These are phyloP conservation scores for Apiospora hydei DNA, from an alignment of 2,329 filamentous ascomycete species.

Conservation along the genomic window DNA sequence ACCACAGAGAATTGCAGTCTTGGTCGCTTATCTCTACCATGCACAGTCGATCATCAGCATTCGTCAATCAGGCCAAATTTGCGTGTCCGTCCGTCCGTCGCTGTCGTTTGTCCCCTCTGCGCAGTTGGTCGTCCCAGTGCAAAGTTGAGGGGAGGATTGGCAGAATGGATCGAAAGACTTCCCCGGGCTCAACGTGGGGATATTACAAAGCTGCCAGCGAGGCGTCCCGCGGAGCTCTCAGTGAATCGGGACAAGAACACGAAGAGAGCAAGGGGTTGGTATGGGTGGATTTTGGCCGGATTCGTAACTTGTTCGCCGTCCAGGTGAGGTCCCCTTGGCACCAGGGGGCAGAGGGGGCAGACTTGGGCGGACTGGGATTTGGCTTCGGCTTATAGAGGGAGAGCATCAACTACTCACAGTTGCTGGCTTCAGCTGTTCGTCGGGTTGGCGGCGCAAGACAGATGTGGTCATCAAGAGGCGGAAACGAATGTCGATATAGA, in stretches of 20 bases:
- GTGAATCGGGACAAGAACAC: constrained; percentile 5
- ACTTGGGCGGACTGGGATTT: neutral
- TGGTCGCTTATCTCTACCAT: constrained; percentile 20
- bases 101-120: neutral
- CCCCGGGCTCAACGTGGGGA: constrained; percentile 2
- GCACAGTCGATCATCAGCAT: constrained; percentile 18
- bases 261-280: constrained; percentile 19
- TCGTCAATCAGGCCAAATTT: constrained; percentile 2
- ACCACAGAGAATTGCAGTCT: constrained; percentile 10
- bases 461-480: neutral
- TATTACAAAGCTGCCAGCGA: constrained; percentile 12
- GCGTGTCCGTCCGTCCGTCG: neutral
- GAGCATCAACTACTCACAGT: neutral
- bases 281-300: constrained; percentile 18
- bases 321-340: constrained; percentile 13
- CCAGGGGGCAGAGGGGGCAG: neutral
- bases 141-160: neutral
- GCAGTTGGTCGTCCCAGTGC: neutral
- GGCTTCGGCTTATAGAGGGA: neutral
- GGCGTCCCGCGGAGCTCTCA: neutral
- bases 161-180: constrained; percentile 3
- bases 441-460: neutral
- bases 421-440: neutral
- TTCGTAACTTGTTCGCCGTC: constrained; percentile 14
- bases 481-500: neutral